Base-by-base conservation (phyloP, 2,329 filamentous ascomycete species). In the Furcasterigmium sp. region DNA sequence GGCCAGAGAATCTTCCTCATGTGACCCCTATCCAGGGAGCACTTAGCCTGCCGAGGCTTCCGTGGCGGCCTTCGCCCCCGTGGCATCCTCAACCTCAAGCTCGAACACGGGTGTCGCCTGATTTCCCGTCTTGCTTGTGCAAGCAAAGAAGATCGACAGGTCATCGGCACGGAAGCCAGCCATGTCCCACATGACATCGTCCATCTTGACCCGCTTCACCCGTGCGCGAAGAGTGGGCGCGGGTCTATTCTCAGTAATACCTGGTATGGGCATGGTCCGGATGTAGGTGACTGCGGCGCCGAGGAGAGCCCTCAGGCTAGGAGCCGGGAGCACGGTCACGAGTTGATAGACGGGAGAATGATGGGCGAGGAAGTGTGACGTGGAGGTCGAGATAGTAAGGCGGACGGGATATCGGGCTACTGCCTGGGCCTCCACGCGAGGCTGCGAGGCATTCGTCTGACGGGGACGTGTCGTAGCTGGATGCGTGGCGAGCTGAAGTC, bases 151-250 rank as follows among this genome's bases (percentile, higher is more conserved):
- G 38, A 48, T 42, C 2, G 51, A 47, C 21, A 64, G 35, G 46
- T 63, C 57, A 30, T 61, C 60, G 10, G 55, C 53, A 7, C 39
- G 41, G 41, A 57, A 63, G 34, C 44, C 42, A 10, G 46, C 52
- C 51, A 64, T 46, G 29, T 62, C 57, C 44, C 58, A 63, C 21
- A 48, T 46, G 42, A 54, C 53, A 39, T 44, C 46, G 17, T 51
- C 57, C 39, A 57, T 50, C 18, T 46, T 41, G 20, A 53, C 54
- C 8, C 46, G 39, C 15, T 47, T 49, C 11, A 62, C 50, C 18
- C 38, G 35, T 10, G 56, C 55, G 14, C 53, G 44, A 30, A 61
- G 46, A 6, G 28, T 30, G 18, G n/a, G 26, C 17, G 26, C 28
- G 32, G 15, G 9, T n/a, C 23, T 7, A 14, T 7, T 21, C 21